phyloP scores from a whole-genome alignment of 768 basidiomycete species.

The Candolleomyces aberdarensis region DNA sequence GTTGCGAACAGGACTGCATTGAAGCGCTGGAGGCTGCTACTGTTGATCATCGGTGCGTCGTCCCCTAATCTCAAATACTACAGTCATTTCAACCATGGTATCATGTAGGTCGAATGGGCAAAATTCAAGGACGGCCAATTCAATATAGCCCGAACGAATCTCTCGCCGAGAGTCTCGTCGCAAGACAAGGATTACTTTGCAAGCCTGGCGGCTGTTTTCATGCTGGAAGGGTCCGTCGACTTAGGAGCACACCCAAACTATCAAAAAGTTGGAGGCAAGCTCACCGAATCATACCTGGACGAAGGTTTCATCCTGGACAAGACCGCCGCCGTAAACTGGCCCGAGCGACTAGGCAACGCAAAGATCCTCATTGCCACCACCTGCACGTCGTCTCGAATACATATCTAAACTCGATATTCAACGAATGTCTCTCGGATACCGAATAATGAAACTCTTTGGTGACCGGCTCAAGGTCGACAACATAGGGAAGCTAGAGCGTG shows the following conservation, averaged over 20 bases:
- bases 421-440: conserved; percentile 73
- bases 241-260: conserved; percentile 98
- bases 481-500: conserved; percentile 95
- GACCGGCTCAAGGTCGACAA: conserved; percentile 94
- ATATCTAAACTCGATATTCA: neutral
- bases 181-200: conserved; percentile 99
- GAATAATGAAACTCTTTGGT: conserved; percentile 99
- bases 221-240: conserved; percentile 93
- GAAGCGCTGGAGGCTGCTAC: conserved; percentile 77
- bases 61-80: neutral
- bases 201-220: conserved; percentile 92
- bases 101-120: conserved; percentile 61
- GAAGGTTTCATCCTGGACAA: conserved; percentile 99
- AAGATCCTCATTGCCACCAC: conserved; percentile 98
- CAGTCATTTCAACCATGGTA: too few species aligned
- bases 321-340: conserved; percentile 88
- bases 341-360: conserved; percentile 90
- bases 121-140: conserved; percentile 87
- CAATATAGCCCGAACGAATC: conserved; percentile 94
- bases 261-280: conserved; percentile 99
- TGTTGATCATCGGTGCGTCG: conserved; percentile 74
- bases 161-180: conserved; percentile 93
- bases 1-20: conserved; percentile 87
- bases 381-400: conserved; percentile 54
- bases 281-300: conserved; percentile 96